Percentiles rank a stretch among this genome's conserved stretches.
These are phyloP conservation scores for carrot (Daucus carota) DNA, from an alignment of 129 eudicot genomes.

Conservation along the genomic window DNA sequence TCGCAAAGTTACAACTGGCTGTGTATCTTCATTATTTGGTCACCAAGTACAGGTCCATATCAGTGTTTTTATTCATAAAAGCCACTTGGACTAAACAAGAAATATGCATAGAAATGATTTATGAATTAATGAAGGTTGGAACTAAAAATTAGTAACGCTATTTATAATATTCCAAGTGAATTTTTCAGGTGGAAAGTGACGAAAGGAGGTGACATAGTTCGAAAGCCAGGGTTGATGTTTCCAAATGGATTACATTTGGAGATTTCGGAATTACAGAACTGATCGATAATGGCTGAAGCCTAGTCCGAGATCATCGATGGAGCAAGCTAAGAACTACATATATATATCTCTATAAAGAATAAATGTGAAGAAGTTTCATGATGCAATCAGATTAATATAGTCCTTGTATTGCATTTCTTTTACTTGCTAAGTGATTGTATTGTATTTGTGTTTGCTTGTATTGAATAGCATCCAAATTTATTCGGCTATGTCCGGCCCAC, in stretches of 20 bases:
- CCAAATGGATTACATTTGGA: constrained; percentile 5
- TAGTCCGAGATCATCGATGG: neutral
- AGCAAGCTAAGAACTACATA: neutral
- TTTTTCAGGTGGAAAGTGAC: constrained; percentile 13
- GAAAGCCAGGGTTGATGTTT: constrained; percentile 3
- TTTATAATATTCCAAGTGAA: neutral
- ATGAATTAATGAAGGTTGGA: too few relatives aligned
- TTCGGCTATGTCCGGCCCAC: neutral
- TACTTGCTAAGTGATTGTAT: neutral
- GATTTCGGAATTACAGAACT: neutral
- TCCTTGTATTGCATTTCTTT: neutral
- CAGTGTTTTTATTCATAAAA: neutral
- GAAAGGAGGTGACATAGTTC: neutral
- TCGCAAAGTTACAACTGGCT: constrained; percentile 4
- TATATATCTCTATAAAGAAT: neutral
- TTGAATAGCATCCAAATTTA: neutral
- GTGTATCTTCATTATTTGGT: constrained; percentile 4
- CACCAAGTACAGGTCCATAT: neutral
- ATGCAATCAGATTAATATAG: neutral
- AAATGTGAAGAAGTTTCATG: neutral
- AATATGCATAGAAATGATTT: too few relatives aligned
- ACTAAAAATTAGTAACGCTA: neutral
- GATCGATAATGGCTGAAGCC: neutral
- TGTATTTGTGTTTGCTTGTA: neutral
- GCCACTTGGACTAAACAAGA: too few relatives aligned